Evolutionary conservation across 2,329 filamentous ascomycete genomes (phyloP).

Genomic region (Proliferodiscus dingleyae): DNA sequence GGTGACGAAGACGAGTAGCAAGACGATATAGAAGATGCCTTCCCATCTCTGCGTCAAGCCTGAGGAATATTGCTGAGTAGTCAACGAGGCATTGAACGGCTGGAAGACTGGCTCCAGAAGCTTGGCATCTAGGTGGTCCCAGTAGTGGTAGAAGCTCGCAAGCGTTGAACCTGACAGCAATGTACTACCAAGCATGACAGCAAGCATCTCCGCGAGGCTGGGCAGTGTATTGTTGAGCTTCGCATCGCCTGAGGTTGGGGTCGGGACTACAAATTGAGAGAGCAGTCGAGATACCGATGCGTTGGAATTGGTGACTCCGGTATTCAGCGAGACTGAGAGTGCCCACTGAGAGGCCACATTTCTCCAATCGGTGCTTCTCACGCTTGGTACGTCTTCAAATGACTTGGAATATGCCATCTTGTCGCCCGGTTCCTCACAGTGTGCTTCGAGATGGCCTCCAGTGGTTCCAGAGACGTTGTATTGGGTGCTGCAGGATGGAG

Average conservation of each 20-base stretch:
- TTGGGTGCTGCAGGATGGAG: constrained; percentile 61
- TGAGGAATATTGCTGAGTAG: constrained; percentile 65
- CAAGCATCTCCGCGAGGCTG: constrained; percentile 68
- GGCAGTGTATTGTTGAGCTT: constrained; percentile 42
- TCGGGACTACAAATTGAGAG: constrained; percentile 47
- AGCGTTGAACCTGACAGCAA: constrained; percentile 55
- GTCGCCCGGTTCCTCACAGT: constrained; percentile 56
- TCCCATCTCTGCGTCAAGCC: constrained; percentile 59
- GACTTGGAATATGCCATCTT: constrained; percentile 49
- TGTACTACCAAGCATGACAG: constrained; percentile 64
- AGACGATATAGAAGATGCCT: constrained; percentile 60
- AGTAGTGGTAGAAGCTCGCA: constrained; percentile 56
- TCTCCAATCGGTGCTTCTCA: constrained; percentile 46
- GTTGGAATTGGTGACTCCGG: constrained; percentile 49
- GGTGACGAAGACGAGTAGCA: constrained; percentile 60
- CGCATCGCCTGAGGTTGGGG: constrained; percentile 37
- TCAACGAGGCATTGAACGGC: constrained; percentile 58
- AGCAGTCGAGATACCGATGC: constrained; percentile 56
- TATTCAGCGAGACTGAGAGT: constrained; percentile 49
- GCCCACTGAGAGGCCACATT: constrained; percentile 51
- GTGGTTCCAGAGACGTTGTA: constrained; percentile 51
- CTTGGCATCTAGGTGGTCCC: constrained; percentile 39
- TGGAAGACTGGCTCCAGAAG: constrained; percentile 45
- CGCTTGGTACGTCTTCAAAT: constrained; percentile 30
- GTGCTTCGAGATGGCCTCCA: constrained; percentile 54